Base-by-base conservation (phyloP, 208 protist species). In the Trichomonas gallinae region DNA sequence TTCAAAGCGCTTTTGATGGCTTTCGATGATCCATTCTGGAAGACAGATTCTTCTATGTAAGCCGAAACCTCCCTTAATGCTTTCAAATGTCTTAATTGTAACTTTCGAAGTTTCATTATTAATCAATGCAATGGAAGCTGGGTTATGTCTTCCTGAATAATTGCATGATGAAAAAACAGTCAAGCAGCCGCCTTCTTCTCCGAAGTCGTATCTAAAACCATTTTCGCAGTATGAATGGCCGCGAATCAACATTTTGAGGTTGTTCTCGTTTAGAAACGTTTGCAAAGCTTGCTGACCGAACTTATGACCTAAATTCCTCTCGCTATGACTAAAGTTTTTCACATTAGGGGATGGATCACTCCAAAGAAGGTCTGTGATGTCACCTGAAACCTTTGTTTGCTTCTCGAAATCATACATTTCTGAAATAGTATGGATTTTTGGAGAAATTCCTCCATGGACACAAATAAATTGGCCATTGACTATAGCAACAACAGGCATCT, bases 161-260 rank as follows among this genome's bases (percentile, higher is more conserved):
- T 99, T 99, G 36, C 99, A 99, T 0, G 99, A 99, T 6, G 98
- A 99, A 97, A 99, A 99, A 26, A 99, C 97, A 0, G 99, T 99
- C 38, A 99, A 98, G 85, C 99, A 98, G 97, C 99, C 98, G 36
- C 99, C 97, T 96, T 99, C 98, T 11, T 99, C 99, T 46, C 87
- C 87, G 44, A 58, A 46, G 97, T 99, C 99, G 97, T 99, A 99
- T 96, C 99, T 98, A 97, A 99, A 98, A 11, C 98, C 98, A 93
- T 98, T 98, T 97, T 46, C 42, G 26, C 36, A 15, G 4, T 99
- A 98, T 97, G 99, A 99, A 97, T 99, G 99, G 10, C 99, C 99
- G 44, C 99, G 11, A 40, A 85, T 85, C 21, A 85, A 17, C 11
- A 34, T 11, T 3, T 85, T 40, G 31, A 42, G 34, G 11, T 85